Evolutionary conservation across 768 basidiomycete genomes (phyloP), one percentile per base, ranked within the genome.

Genomic region (Boletus speciosus): DNA sequence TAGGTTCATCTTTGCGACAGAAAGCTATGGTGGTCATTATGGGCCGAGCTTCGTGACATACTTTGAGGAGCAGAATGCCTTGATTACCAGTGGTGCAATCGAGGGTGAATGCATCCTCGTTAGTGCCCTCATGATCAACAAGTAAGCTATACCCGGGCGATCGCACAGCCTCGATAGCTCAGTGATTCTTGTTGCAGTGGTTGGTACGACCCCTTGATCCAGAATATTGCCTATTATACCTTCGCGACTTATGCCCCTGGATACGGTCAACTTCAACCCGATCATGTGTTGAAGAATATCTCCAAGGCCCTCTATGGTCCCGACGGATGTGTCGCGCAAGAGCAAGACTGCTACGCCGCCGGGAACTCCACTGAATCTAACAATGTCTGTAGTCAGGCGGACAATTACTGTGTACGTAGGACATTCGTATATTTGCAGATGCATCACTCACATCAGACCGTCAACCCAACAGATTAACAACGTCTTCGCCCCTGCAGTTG

Each of bases 1-100:
- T 37, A 84, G 84, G 59, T 84, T 86, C 58, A 78, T 84, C 36
- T 76, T 86, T 43, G 76, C 82, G 2, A 84, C 84, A 6, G 84
- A 87, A 63, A 83, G 82, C 47, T 87, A 84, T 51, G 85, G 85
- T 6, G 84, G 84, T 0, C 84, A 86, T 61, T 86, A 84, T 62
- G 84, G 81, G 1, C 83, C 85, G 4, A 74, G 73, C 47, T 85
- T 86, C 56, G 82, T 83, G 31, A 80, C 80, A 5, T 85, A 77
- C 61, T 86, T 88, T 61, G 74, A 84, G 34, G 68, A 83, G 52
- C 84, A 87, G 64, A 87, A 85, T 46, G 68, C 70, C 1, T 67
- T 75, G 47, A 85, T 86, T 48, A 58, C 69, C 9, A 62, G 61
- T 8, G 79, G 80, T 6, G 52, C 60, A 4, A 57, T 85, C 6